Conservation (phyloP, 2,329 filamentous ascomycete species). For the Mycosphaerella arachidis region DNA sequence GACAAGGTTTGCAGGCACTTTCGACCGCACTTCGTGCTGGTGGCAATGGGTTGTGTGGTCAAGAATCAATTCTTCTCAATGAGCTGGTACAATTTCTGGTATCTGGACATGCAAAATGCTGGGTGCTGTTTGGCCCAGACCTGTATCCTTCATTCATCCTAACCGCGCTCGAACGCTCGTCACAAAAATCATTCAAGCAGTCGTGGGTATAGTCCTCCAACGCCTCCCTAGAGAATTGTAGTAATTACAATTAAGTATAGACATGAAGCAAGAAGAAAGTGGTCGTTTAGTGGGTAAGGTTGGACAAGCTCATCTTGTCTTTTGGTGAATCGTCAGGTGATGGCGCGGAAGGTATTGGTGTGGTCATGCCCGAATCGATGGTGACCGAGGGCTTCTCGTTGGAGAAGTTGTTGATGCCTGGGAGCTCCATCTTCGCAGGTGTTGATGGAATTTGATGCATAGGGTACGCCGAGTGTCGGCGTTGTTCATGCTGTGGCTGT, state of each 20-base stretch:
- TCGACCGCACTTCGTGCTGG: background rate
- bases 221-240: background rate
- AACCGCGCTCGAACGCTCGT: constrained; percentile 8
- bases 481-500: constrained; percentile 19
- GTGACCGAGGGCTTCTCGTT: constrained; percentile 13
- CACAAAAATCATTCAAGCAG: constrained; percentile 2
- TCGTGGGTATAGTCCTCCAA: constrained; percentile 7
- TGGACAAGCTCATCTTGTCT: constrained; percentile 38
- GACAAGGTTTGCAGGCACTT: background rate
- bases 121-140: background rate
- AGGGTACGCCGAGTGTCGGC: constrained; percentile 19
- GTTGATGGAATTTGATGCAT: constrained; percentile 17
- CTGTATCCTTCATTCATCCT: constrained; percentile 1
- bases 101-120: background rate
- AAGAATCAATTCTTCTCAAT: background rate
- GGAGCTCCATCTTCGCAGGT: constrained; percentile 24
- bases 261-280: constrained; percentile 8
- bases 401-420: constrained; percentile 25
- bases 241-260: constrained; percentile 9
- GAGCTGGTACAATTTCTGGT: background rate
- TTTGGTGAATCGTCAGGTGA: constrained; percentile 33
- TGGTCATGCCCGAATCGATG: constrained; percentile 29
- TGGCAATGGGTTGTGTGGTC: background rate
- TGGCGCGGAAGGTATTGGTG: constrained; percentile 23
- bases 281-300: constrained; percentile 31